Evolutionary conservation across 139 green algal genomes (phyloP).

Genomic region (Edaphochlamys debaryana): DNA sequence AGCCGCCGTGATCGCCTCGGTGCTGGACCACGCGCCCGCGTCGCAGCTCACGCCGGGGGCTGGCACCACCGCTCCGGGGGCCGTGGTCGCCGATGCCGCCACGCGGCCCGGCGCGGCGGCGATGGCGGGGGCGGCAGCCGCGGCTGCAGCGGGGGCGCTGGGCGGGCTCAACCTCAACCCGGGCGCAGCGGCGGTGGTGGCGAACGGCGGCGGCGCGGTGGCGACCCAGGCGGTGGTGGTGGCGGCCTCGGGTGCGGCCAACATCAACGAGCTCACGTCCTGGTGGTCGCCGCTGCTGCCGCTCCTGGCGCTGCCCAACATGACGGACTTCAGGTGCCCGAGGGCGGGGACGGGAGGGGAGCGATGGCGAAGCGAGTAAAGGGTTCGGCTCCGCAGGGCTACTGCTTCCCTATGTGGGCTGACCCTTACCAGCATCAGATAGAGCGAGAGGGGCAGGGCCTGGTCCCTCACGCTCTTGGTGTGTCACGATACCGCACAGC

Average conservation of each 20-base stretch:
- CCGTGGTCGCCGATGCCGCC: too few relatives aligned
- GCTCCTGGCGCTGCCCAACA: slow-evolving; percentile 33
- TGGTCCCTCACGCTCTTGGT: too few relatives aligned
- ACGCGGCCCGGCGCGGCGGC: too few relatives aligned
- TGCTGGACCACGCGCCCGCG: slow-evolving; percentile 31
- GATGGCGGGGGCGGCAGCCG: too few relatives aligned
- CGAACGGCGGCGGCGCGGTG: not conserved
- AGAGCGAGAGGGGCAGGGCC: too few relatives aligned
- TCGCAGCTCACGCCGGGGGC: not conserved
- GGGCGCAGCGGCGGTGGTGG: not conserved
- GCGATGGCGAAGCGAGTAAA: too few relatives aligned
- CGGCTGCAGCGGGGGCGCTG: not conserved
- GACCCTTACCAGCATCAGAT: too few relatives aligned
- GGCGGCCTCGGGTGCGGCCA: not conserved
- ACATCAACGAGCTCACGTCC: not conserved
- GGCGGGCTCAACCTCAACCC: too few relatives aligned
- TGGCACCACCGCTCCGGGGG: not conserved
- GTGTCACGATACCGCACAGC: too few relatives aligned
- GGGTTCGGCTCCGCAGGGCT: too few relatives aligned
- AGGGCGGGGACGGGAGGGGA: not conserved
- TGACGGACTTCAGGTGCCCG: slow-evolving; percentile 34
- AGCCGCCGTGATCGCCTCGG: slow-evolving; percentile 13
- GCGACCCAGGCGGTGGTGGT: not conserved
- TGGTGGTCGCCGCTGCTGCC: slow-evolving; percentile 45
- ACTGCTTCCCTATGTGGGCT: too few relatives aligned